phyloP scores from a whole-genome alignment of 2,329 filamentous ascomycete species.

The Aspergillus fijiensis region DNA sequence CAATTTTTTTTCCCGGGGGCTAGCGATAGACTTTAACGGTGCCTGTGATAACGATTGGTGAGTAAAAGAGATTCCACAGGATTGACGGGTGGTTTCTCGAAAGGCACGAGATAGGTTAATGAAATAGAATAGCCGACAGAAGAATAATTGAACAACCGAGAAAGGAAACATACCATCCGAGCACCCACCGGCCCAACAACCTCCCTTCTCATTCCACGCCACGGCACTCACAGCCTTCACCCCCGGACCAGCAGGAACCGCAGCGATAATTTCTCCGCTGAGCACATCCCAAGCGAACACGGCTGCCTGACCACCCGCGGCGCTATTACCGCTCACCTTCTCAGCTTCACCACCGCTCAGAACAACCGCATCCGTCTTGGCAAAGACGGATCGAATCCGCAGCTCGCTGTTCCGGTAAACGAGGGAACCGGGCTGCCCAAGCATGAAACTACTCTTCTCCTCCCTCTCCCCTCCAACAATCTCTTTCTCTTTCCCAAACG shows the following conservation, averaged over 20 bases:
- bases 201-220: conserved; percentile 45
- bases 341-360: conserved; percentile 74
- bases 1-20: background rate
- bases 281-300: conserved; percentile 76
- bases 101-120: too few relatives aligned
- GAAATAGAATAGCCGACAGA: too few relatives aligned
- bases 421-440: background rate
- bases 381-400: conserved; percentile 73
- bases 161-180: conserved; percentile 38
- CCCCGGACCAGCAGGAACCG: conserved; percentile 48
- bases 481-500: conserved; percentile 52
- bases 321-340: conserved; percentile 11
- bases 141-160: background rate
- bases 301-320: conserved; percentile 25
- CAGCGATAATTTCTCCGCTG: conserved; percentile 66
- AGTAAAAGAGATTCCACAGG: background rate
- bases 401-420: conserved; percentile 64
- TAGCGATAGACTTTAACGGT: conserved; percentile 23
- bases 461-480: too few relatives aligned
- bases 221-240: conserved; percentile 48
- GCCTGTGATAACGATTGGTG: conserved; percentile 9
- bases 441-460: background rate
- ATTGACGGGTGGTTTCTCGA: too few relatives aligned
- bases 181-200: conserved; percentile 43
- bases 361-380: conserved; percentile 72